Conservation (phyloP, 2,329 filamentous ascomycete genomes). For the Aspergillus sp. region DNA sequence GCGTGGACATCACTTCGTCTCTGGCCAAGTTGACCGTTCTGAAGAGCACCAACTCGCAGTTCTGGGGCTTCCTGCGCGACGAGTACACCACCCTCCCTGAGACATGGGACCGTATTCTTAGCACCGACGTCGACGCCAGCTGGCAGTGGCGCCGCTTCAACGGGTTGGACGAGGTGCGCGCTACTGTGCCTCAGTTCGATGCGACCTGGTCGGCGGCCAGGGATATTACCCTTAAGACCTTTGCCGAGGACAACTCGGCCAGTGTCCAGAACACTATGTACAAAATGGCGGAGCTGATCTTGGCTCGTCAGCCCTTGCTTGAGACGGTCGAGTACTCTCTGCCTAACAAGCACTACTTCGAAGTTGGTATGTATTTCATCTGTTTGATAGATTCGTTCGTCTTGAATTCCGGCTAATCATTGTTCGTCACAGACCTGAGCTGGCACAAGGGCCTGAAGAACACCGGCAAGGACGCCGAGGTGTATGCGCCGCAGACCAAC, state of each 20-base stretch:
- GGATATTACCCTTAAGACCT: slow-evolving; percentile 83
- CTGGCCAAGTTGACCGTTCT: slow-evolving; percentile 84
- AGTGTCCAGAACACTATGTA: slow-evolving; percentile 99
- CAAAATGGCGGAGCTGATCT: slow-evolving; percentile 90
- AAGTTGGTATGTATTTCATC: slow-evolving; percentile 61
- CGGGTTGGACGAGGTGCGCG: slow-evolving; percentile 66
- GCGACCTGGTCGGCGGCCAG: slow-evolving; percentile 75
- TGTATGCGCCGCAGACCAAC: slow-evolving; percentile 88
- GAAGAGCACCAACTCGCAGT: slow-evolving; percentile 94
- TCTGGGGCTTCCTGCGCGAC: slow-evolving; percentile 90
- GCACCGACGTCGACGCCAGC: slow-evolving; percentile 82
- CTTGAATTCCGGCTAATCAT: slow-evolving; percentile 8
- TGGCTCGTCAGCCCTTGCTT: slow-evolving; percentile 71
- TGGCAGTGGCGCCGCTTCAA: slow-evolving; percentile 83
- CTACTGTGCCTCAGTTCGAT: slow-evolving; percentile 69
- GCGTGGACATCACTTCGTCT: slow-evolving; percentile 74
- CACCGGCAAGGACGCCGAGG: slow-evolving; percentile 91
- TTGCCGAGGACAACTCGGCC: slow-evolving; percentile 85
- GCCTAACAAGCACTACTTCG: slow-evolving; percentile 99
- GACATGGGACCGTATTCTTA: slow-evolving; percentile 92
- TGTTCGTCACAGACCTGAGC: slow-evolving; percentile 68
- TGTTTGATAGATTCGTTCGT: neutral
- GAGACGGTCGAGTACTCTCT: slow-evolving; percentile 77
- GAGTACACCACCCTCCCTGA: slow-evolving; percentile 90
- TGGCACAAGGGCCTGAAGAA: slow-evolving; percentile 97